Percentiles rank a stretch among this genome's conserved stretches.
Evolutionary conservation across 768 basidiomycete genomes (phyloP).

Genomic region (Rhodotorula graminis): DNA sequence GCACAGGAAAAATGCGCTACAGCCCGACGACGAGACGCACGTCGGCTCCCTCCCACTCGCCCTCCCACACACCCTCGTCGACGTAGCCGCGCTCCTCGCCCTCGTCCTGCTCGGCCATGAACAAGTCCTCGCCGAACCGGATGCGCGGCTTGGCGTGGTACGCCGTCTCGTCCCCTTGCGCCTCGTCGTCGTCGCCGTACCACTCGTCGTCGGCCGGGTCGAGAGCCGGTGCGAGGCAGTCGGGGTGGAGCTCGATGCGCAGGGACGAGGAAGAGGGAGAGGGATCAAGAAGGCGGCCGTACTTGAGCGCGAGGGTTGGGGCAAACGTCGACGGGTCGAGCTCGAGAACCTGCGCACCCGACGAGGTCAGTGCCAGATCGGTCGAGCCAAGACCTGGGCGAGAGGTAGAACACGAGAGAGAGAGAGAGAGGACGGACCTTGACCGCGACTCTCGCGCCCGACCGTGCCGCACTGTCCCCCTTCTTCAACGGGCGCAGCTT

Average conservation of each 20-base stretch:
- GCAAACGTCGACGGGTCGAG: conserved; percentile 34
- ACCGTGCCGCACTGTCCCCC: not conserved
- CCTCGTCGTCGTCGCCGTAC: conserved; percentile 8
- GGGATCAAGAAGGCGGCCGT: conserved; percentile 23
- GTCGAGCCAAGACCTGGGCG: too few species aligned
- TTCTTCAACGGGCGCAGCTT: not conserved
- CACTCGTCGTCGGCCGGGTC: not conserved
- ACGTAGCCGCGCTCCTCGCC: not conserved
- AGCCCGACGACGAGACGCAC: not conserved
- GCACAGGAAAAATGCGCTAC: not conserved
- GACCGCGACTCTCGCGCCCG: conserved; percentile 9
- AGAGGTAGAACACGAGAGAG: too few species aligned
- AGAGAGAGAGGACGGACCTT: conserved; percentile 22
- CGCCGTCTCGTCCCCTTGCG: not conserved
- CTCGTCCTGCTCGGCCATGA: not conserved
- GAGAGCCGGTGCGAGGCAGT: conserved; percentile 7
- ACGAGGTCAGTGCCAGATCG: not conserved
- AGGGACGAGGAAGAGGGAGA: not conserved
- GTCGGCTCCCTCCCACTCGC: conserved; percentile 15
- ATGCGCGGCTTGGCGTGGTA: not conserved
- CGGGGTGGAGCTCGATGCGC: conserved; percentile 34
- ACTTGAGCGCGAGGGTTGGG: conserved; percentile 36
- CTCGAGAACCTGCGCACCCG: conserved; percentile 33
- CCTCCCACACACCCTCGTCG: conserved; percentile 14
- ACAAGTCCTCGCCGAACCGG: conserved; percentile 24